A percentile compares a stretch with the other conserved stretches of the same genome.
Evolutionary conservation across 1,139 yeast species (phyloP).

Genomic region (Pichia inconspicua): DNA sequence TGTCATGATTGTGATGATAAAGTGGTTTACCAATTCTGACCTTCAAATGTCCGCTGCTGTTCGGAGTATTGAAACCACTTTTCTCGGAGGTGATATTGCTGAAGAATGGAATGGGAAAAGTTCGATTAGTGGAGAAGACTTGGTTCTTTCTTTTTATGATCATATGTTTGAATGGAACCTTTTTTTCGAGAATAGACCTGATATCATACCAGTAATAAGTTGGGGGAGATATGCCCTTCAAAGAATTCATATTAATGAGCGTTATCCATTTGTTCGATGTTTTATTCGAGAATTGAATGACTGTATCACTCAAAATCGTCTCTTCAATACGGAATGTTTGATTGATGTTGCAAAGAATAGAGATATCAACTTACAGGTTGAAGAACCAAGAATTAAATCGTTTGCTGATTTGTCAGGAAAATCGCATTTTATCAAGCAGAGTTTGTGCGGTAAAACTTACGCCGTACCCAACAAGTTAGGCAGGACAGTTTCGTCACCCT

Average conservation of each 20-base stretch:
- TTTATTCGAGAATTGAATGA: background rate
- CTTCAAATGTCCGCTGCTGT: background rate
- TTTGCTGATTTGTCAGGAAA: background rate
- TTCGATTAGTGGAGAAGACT: background rate
- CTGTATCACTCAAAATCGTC: background rate
- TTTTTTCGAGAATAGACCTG: background rate
- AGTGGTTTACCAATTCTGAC: background rate
- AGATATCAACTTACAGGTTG: too few relatives aligned
- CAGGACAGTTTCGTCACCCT: background rate
- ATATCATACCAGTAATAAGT: background rate
- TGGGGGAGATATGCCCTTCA: background rate
- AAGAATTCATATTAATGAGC: background rate
- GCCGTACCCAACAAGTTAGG: background rate
- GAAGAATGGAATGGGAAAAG: background rate
- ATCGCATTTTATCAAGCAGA: background rate
- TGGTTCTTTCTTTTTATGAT: background rate
- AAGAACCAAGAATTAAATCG: background rate
- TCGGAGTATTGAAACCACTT: background rate
- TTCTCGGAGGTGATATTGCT: background rate
- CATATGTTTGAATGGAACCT: background rate
- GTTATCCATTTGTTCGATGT: background rate
- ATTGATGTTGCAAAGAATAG: background rate
- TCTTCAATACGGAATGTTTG: background rate
- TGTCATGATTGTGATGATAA: background rate
- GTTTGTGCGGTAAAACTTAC: too few relatives aligned